Conservation (phyloP, 192 early-diverging fungal genomes). For the Kappamyces sp. region DNA sequence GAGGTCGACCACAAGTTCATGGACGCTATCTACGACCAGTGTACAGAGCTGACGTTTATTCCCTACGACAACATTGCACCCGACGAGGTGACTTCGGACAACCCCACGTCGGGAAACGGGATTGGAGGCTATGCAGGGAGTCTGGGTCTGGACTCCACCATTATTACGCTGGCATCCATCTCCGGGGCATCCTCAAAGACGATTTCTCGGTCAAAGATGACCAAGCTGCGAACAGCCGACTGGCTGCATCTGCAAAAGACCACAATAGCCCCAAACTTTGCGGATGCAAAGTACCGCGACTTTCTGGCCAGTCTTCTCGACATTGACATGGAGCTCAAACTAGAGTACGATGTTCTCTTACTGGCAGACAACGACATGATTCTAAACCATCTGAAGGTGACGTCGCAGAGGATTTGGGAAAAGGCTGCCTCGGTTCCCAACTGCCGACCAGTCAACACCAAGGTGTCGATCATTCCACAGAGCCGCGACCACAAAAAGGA, state of each 20-base stretch:
- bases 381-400: constrained; percentile 32
- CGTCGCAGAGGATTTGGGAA: constrained; percentile 39
- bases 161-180: constrained; percentile 10
- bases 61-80: constrained; percentile 30
- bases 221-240: constrained; percentile 31
- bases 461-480: constrained; percentile 11
- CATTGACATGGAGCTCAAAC: constrained; percentile 44
- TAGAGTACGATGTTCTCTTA: constrained; percentile 39
- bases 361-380: constrained; percentile 36
- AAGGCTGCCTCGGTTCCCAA: constrained; percentile 18
- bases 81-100: not conserved
- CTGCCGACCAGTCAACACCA: constrained; percentile 23
- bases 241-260: constrained; percentile 28
- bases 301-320: constrained; percentile 30
- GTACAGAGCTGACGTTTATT: constrained; percentile 24
- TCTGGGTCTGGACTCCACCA: constrained; percentile 4
- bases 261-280: constrained; percentile 28
- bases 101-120: not conserved
- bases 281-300: constrained; percentile 29
- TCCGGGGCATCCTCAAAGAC: constrained; percentile 8
- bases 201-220: constrained; percentile 14
- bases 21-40: constrained; percentile 29
- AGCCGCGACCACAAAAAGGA: constrained; percentile 12
- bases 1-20: constrained; percentile 42
- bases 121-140: constrained; percentile 13